Base-by-base conservation (phyloP, 495 filamentous ascomycete species). In the Xylaria nigripes region DNA sequence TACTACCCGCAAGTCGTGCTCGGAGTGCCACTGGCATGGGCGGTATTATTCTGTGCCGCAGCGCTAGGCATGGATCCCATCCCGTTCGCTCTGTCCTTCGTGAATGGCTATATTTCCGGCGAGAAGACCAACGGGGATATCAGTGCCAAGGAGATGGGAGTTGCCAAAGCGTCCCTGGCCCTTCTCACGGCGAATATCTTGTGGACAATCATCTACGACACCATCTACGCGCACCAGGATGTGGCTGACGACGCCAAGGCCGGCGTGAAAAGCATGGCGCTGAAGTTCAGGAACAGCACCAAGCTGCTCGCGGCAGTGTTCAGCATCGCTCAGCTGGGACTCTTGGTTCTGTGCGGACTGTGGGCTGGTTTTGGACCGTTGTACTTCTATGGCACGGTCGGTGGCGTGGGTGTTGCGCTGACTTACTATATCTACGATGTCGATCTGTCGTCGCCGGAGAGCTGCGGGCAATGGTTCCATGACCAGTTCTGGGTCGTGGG, bases 141-240 rank as follows among this genome's bases (percentile, higher is more conserved):
- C 4, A 29, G 27, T 4, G 9, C 27, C 4, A 9, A 29, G 27
- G 27, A 29, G 27, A 45, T 25, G 9, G 22, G 22, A n/a, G n/a
- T n/a, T n/a, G n/a, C n/a, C 22, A 45, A 25, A 12, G 42, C 42
- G 5, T 24, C 42, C 0, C 38, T 61, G 10, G 55, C 61, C 13
- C 60, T 72, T 1, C 64, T 63, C 47, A 32, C 41, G 10, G 60
- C 64, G 0, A 60, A 49, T 23, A 41, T 70, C 3, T 16, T 70
- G 5, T 77, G 73, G 73, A 74, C 70, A 1, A 62, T 73, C 8
- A 66, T 69, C 10, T 77, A 71, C 58, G 76, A 78, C 54, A 75
- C 68, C 1, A 61, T 77, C 18, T 78, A 78, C 50, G 73, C 71
- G 0, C 64, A 70, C 56, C 74, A 76, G 51, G 74, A 78, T 55